phyloP scores from a whole-genome alignment of 1,284 basidiomycete species.

The Boletus semigastroideus region DNA sequence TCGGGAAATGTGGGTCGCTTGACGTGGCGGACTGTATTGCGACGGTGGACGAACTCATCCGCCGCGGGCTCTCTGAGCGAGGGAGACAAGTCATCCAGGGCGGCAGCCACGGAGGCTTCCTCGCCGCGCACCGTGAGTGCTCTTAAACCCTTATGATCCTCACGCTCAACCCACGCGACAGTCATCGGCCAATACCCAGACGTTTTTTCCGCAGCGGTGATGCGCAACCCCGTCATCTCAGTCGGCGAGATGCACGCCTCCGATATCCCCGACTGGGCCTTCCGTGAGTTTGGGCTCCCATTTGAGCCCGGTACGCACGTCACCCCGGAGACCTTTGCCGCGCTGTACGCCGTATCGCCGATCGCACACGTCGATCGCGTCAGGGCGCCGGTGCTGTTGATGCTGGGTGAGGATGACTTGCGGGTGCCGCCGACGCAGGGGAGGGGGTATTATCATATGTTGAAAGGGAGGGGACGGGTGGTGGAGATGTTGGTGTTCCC shows the following conservation, averaged over 20 bases:
- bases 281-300: constrained; percentile 53
- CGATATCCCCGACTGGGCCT: constrained; percentile 77
- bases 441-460: constrained; percentile 59
- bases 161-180: constrained; percentile 23
- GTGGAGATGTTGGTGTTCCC: constrained; percentile 66
- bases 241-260: constrained; percentile 47
- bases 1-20: constrained; percentile 62
- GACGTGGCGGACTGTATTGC: constrained; percentile 69
- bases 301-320: constrained; percentile 39
- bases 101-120: constrained; percentile 75
- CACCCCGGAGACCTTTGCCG: constrained; percentile 43
- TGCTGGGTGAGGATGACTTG: constrained; percentile 61
- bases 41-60: constrained; percentile 50
- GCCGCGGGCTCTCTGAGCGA: constrained; percentile 44
- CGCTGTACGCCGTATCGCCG: constrained; percentile 55
- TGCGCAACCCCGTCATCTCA: constrained; percentile 73
- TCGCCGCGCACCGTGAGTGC: constrained; percentile 56
- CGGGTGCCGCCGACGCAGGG: constrained; percentile 68
- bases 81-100: constrained; percentile 59
- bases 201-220: constrained; percentile 57
- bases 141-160: neutral
- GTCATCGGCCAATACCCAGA: constrained; percentile 66
- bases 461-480: constrained; percentile 45
- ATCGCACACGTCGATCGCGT: constrained; percentile 55
- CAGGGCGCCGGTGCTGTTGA: constrained; percentile 53